A percentile compares a stretch with the other conserved stretches of the same genome.
phyloP scores from a whole-genome alignment of 495 filamentous ascomycete species.

The Daldinia vernicosa region DNA sequence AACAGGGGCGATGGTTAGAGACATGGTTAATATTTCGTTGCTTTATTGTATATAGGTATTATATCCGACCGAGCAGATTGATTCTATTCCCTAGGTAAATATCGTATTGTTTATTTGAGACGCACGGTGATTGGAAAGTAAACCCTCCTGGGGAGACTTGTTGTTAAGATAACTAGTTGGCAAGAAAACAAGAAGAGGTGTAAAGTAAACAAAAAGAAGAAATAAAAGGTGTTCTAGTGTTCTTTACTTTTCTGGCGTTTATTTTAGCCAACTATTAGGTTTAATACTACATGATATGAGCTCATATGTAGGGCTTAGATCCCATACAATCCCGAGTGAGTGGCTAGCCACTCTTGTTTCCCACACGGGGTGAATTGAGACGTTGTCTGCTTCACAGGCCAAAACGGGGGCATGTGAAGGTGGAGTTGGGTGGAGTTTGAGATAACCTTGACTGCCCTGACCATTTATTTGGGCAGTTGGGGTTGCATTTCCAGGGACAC shows the following conservation, averaged over 20 bases:
- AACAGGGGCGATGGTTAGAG: slow-evolving; percentile 23
- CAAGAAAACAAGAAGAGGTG: neutral
- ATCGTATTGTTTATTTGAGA: neutral
- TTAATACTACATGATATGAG: slow-evolving; percentile 22
- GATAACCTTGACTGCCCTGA: slow-evolving; percentile 9
- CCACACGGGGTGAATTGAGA: slow-evolving; percentile 28
- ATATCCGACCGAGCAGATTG: neutral
- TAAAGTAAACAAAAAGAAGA: neutral
- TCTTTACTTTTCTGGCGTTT: neutral
- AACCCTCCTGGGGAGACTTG: neutral
- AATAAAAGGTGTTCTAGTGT: neutral
- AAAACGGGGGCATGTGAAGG: slow-evolving; percentile 34
- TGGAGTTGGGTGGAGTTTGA: slow-evolving; percentile 26
- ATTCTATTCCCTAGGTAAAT: neutral
- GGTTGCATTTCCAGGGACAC: neutral
- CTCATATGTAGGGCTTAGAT: slow-evolving; percentile 3
- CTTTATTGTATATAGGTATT: neutral
- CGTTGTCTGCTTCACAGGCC: slow-evolving; percentile 37
- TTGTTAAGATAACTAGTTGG: neutral
- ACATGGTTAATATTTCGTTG: slow-evolving; percentile 16
- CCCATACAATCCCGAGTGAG: slow-evolving; percentile 8
- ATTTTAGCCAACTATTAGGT: slow-evolving; percentile 12
- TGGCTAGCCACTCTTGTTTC: slow-evolving; percentile 15
- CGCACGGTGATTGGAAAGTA: neutral
- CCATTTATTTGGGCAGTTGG: neutral